These are phyloP conservation scores for Argentina anserina DNA, from an alignment of 306 rosid genomes.

Conservation along the genomic window DNA sequence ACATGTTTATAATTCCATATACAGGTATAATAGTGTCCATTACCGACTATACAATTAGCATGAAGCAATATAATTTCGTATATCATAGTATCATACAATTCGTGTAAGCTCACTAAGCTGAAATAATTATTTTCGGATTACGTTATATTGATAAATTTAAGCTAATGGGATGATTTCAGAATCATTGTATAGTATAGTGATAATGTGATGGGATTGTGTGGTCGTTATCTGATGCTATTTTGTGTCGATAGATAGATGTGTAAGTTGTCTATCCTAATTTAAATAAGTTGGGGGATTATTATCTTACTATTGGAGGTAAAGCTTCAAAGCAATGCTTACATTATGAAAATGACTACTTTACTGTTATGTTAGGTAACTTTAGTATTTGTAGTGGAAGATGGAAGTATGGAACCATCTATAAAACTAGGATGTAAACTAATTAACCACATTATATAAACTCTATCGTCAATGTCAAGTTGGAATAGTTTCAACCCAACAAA, in stretches of 20 bases:
- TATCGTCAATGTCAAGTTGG: background rate
- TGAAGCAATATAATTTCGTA: too few species aligned
- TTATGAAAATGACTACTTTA: background rate
- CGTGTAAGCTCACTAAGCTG: too few species aligned
- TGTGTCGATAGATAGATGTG: background rate
- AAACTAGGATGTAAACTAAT: conserved; percentile 6
- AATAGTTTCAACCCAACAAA: background rate
- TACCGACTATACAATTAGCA: too few species aligned
- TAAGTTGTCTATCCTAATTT: background rate
- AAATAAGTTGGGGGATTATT: background rate
- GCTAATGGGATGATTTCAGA: too few species aligned
- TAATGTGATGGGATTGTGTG: too few species aligned
- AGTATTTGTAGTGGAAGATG: conserved; percentile 2
- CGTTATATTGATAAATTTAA: too few species aligned
- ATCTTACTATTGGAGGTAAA: conserved; percentile 9
- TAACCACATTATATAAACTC: background rate
- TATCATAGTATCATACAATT: too few species aligned
- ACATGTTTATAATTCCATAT: too few species aligned
- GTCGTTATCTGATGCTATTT: too few species aligned
- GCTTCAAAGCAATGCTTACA: conserved; percentile 28
- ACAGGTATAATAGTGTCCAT: too few species aligned
- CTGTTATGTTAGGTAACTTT: conserved; percentile 2
- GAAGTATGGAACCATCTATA: conserved; percentile 10
- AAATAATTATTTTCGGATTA: too few species aligned
- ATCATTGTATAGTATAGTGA: too few species aligned